A percentile compares a stretch with the other conserved stretches of the same genome.
phyloP scores from a whole-genome alignment of 2,329 filamentous ascomycete species.

The Cryphonectria japonica region DNA sequence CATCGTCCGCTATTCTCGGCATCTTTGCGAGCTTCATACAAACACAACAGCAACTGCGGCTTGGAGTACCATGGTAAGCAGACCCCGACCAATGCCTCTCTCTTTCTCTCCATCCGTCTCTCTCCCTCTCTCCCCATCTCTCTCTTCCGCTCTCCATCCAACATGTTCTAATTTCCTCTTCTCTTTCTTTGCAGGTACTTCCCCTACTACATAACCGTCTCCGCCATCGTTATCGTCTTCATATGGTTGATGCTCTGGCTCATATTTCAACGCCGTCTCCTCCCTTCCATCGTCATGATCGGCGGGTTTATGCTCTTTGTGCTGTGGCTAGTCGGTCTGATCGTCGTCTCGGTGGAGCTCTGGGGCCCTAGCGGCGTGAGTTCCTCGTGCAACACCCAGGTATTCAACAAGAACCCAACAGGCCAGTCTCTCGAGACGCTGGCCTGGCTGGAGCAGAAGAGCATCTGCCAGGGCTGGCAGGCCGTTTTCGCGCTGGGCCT shows the following conservation, averaged over 20 bases:
- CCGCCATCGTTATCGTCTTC: constrained; percentile 65
- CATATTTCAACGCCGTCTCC: constrained; percentile 62
- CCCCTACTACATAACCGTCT: constrained; percentile 65
- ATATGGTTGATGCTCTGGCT: constrained; percentile 67
- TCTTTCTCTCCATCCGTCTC: background rate
- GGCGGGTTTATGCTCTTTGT: constrained; percentile 69
- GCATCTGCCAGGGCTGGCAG: constrained; percentile 68
- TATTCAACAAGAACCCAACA: constrained; percentile 54
- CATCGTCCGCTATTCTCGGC: constrained; percentile 62
- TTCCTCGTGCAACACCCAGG: constrained; percentile 61
- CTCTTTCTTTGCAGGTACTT: constrained; percentile 59
- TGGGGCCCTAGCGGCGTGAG: constrained; percentile 63
- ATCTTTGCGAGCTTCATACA: constrained; percentile 64
- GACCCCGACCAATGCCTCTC: background rate
- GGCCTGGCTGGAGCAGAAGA: constrained; percentile 66
- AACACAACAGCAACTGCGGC: constrained; percentile 57
- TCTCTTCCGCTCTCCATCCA: background rate
- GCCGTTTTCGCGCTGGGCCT: constrained; percentile 66
- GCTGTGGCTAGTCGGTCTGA: constrained; percentile 68
- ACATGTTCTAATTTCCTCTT: background rate
- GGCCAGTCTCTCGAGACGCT: constrained; percentile 60
- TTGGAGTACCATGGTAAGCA: constrained; percentile 64
- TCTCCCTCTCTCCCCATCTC: background rate
- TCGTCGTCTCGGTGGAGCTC: constrained; percentile 65
- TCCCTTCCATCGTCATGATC: constrained; percentile 65